A percentile compares a stretch with the other conserved stretches of the same genome.
phyloP scores from a whole-genome alignment of 805 yeast species.

The Kuraishia ogatae region DNA sequence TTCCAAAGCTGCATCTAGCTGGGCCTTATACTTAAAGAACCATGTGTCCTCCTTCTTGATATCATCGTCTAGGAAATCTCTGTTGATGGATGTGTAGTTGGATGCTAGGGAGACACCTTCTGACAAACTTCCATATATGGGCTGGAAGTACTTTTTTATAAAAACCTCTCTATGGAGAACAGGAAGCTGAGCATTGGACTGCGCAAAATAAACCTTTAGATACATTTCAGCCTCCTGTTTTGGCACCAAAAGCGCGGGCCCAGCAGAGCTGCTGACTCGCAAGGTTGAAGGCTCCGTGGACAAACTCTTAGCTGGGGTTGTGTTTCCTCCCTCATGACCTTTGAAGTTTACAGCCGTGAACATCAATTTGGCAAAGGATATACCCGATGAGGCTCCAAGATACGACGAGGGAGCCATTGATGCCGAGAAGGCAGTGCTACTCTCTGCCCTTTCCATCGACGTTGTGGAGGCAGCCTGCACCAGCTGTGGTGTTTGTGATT shows the following conservation, averaged over 20 bases:
- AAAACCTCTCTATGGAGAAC: slow-evolving; percentile 77
- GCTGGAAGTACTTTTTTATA: slow-evolving; percentile 56
- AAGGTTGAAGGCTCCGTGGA: slow-evolving; percentile 19
- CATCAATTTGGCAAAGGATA: slow-evolving; percentile 70
- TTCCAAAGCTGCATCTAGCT: slow-evolving; percentile 19
- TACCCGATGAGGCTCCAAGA: slow-evolving; percentile 47
- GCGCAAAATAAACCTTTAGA: slow-evolving; percentile 60
- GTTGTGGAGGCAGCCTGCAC: not conserved
- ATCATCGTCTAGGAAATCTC: slow-evolving; percentile 16
- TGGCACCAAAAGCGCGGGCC: slow-evolving; percentile 53
- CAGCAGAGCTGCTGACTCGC: slow-evolving; percentile 13
- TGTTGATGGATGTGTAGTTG: slow-evolving; percentile 38
- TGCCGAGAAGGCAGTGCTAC: slow-evolving; percentile 20
- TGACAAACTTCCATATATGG: slow-evolving; percentile 68
- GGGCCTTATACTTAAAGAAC: slow-evolving; percentile 31
- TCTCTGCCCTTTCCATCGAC: slow-evolving; percentile 15
- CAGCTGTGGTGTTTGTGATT: not conserved
- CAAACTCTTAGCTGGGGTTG: not conserved
- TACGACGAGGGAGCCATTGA: slow-evolving; percentile 25
- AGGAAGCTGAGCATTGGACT: slow-evolving; percentile 78
- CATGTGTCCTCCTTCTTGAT: slow-evolving; percentile 32
- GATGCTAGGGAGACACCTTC: slow-evolving; percentile 49
- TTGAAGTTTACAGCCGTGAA: slow-evolving; percentile 67
- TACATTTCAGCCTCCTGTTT: slow-evolving; percentile 62
- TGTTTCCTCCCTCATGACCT: slow-evolving; percentile 8